A percentile compares a stretch with the other conserved stretches of the same genome.
Evolutionary conservation across 345 rosid species (phyloP).

Genomic region (Triadica sebifera): DNA sequence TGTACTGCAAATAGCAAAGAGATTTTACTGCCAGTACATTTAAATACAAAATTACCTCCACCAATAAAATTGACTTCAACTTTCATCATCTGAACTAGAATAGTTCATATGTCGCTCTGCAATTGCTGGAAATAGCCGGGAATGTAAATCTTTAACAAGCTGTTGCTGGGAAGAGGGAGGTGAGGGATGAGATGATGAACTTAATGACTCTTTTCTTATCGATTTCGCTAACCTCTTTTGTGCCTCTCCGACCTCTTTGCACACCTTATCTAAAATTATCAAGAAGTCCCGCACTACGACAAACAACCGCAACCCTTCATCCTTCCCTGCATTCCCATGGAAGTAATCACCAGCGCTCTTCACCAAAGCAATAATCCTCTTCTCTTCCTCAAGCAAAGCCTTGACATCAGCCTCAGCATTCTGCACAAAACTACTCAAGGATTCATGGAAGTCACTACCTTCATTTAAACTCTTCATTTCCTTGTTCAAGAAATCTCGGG

Average conservation of each 20-base stretch:
- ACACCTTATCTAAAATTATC: constrained; percentile 74
- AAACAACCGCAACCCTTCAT: constrained; percentile 86
- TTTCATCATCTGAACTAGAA: constrained; percentile 53
- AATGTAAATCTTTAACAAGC: constrained; percentile 49
- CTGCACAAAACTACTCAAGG: constrained; percentile 72
- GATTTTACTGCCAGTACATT: background rate
- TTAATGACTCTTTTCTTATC: constrained; percentile 48
- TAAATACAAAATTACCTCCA: constrained; percentile 14
- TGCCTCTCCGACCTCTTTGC: constrained; percentile 78
- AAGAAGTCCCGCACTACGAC: constrained; percentile 74
- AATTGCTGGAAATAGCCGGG: constrained; percentile 72
- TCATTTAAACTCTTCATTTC: constrained; percentile 71
- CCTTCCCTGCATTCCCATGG: constrained; percentile 93
- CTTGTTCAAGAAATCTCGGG: constrained; percentile 61
- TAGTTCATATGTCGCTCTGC: constrained; percentile 49
- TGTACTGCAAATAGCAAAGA: background rate
- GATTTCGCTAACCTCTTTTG: constrained; percentile 43
- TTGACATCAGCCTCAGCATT: constrained; percentile 63
- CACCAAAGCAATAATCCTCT: constrained; percentile 79
- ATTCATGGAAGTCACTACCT: constrained; percentile 68
- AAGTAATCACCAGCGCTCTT: constrained; percentile 92
- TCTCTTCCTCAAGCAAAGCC: constrained; percentile 73
- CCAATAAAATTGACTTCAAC: too few species aligned
- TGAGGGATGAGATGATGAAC: constrained; percentile 50
- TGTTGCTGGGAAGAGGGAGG: constrained; percentile 36